A percentile compares a stretch with the other conserved stretches of the same genome.
Conservation (phyloP, 768 basidiomycete species). For the Floccularia luteovirens region DNA sequence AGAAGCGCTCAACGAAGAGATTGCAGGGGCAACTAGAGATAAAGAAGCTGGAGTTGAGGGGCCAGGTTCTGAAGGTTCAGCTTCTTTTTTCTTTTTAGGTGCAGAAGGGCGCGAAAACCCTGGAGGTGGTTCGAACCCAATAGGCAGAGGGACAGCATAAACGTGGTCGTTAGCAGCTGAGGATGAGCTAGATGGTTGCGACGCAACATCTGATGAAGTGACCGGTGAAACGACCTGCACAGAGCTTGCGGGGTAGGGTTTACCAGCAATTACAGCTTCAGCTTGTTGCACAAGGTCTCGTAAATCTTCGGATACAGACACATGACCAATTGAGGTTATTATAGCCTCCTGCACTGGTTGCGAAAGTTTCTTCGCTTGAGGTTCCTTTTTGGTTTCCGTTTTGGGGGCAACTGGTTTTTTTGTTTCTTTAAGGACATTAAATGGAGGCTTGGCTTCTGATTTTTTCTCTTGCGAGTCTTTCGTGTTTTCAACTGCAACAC, state of each 20-base stretch:
- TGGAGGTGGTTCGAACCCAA: constrained; percentile 92
- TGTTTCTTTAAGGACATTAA: constrained; percentile 30
- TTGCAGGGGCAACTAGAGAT: constrained; percentile 75
- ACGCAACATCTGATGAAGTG: constrained; percentile 10
- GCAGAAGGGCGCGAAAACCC: constrained; percentile 67
- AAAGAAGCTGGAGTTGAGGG: constrained; percentile 29
- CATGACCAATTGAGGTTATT: no score
- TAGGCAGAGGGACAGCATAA: constrained; percentile 72
- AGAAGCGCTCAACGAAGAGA: constrained; percentile 61
- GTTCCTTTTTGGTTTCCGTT: constrained; percentile 27
- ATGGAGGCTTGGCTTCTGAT: constrained; percentile 26
- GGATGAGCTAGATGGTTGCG: constrained; percentile 8
- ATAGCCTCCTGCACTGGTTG: neutral
- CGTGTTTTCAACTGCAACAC: constrained; percentile 22
- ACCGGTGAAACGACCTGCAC: constrained; percentile 18
- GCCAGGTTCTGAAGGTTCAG: constrained; percentile 15
- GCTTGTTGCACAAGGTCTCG: constrained; percentile 21
- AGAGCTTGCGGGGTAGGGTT: constrained; percentile 20
- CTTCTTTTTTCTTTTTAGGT: constrained; percentile 29
- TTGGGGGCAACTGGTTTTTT: constrained; percentile 39
- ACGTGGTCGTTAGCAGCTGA: constrained; percentile 26
- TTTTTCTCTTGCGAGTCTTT: constrained; percentile 24
- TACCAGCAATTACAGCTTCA: constrained; percentile 39
- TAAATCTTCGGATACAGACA: neutral
- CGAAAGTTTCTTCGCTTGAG: constrained; percentile 9